phyloP scores from a whole-genome alignment of 176 grass and related monocot species.

The Bonia amplexicaulis region DNA sequence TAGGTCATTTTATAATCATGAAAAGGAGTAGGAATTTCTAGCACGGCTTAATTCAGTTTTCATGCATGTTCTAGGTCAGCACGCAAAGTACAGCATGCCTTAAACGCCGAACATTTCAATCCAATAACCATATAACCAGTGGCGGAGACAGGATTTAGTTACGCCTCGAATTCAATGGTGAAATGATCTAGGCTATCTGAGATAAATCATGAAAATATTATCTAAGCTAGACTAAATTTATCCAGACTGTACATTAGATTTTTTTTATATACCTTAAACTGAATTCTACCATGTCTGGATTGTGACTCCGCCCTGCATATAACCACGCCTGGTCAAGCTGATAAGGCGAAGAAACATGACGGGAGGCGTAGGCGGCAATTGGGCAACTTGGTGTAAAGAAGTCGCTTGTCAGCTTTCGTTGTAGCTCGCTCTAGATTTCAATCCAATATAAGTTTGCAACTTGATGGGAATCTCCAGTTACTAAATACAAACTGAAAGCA shows the following conservation, averaged over 20 bases:
- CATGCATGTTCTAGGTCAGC: neutral
- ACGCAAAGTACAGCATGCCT: neutral
- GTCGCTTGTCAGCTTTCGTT: neutral
- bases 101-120: neutral
- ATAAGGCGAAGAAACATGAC: neutral
- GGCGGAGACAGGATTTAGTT: too few species aligned
- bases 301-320: too few species aligned
- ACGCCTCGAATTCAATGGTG: too few species aligned
- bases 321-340: neutral
- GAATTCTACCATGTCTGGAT: too few species aligned
- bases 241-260: too few species aligned
- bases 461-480: neutral
- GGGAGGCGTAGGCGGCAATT: neutral
- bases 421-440: neutral
- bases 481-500: neutral
- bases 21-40: neutral
- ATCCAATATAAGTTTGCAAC: neutral
- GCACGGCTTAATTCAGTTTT: neutral
- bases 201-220: too few species aligned
- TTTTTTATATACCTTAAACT: too few species aligned
- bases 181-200: too few species aligned
- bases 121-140: neutral
- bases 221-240: too few species aligned
- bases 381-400: constrained; percentile 4
- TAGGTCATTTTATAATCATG: neutral